Conservation (phyloP, 805 yeast species). For the Candida namnaoensis region DNA sequence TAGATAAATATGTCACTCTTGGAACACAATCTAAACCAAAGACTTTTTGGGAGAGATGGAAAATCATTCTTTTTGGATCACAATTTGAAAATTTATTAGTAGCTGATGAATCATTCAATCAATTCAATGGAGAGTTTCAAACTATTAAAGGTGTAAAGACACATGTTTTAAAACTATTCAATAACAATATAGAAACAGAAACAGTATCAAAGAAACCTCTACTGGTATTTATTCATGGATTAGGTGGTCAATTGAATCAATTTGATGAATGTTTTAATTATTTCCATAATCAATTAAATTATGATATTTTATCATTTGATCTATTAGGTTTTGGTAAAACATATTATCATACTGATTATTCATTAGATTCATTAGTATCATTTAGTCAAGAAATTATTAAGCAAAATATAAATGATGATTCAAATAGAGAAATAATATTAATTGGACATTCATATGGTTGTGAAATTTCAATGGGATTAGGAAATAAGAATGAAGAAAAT, state of each 20-base stretch:
- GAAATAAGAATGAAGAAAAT: conserved; percentile 18
- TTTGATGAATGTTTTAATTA: conserved; percentile 50
- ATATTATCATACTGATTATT: conserved; percentile 21
- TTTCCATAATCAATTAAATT: conserved; percentile 28
- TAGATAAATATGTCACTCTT: too few relatives aligned
- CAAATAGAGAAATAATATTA: conserved; percentile 25
- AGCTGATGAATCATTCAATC: too few relatives aligned
- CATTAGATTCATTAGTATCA: conserved; percentile 9
- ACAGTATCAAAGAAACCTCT: conserved; percentile 40
- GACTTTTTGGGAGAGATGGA: too few relatives aligned
- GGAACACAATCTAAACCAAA: too few relatives aligned
- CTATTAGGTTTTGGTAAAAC: conserved; percentile 77
- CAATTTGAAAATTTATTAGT: too few relatives aligned
- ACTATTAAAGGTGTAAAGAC: too few relatives aligned
- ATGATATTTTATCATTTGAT: conserved; percentile 64
- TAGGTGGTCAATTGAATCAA: conserved; percentile 86
- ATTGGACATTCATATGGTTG: conserved; percentile 77
- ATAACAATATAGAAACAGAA: conserved; percentile 3
- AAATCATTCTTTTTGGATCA: too few relatives aligned
- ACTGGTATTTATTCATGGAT: conserved; percentile 69
- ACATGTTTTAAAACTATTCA: neutral
- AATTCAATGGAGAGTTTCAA: too few relatives aligned
- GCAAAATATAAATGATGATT: too few relatives aligned
- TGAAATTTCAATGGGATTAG: conserved; percentile 39
- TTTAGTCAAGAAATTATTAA: neutral